Evolutionary conservation across 164 flowering plant genomes (phyloP), one percentile per base, ranked within the genome.

Genomic region (Liriodendron chinense): DNA sequence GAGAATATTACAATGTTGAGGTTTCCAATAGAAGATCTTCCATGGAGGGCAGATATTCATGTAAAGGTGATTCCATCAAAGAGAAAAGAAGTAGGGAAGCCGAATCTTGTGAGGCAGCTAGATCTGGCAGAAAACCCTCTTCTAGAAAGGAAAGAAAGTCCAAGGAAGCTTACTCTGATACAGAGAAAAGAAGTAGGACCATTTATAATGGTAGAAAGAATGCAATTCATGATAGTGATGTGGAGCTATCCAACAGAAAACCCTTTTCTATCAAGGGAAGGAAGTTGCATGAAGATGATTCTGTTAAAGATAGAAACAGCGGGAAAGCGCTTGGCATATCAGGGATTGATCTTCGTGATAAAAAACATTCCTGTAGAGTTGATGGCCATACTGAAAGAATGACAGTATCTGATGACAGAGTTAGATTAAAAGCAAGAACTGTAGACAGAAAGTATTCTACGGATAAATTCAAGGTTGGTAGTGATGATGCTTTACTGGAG

Each of bases 401-500:
- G n/a, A n/a, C n/a, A n/a, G n/a, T n/a, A n/a, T n/a, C n/a, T n/a
- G n/a, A n/a, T n/a, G n/a, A n/a, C n/a, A n/a, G 71, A 63, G 69
- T 23, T 9, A 80, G 62, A 70, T 49, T 59, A 43, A 72, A 24
- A 67, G 69, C 18, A 34, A 18, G 10, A 34, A 47, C 23, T 4
- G 1, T 25, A 18, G 47, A 23, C 43, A 76, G 72, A 72, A 10
- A 23, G 73, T 74, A 72, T 69, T 49, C 24, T 75, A 23, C 22
- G 25, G 43, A 75, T 71, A 20, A 49, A n/a, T 21, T 1, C 50
- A 18, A 50, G 5, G 77, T 68, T 70, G 48, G 24, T 78, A 76
- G 76, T 65, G 69, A 53, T 22, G 71, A 57, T 57, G 75, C 20
- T 76, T 71, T 49, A 26, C 48, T 20, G 72, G 80, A 80, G 79